A percentile compares a stretch with the other conserved stretches of the same genome.
phyloP scores from a whole-genome alignment of 371 early-diverging fungal species.

The Umbelopsis sp. region DNA sequence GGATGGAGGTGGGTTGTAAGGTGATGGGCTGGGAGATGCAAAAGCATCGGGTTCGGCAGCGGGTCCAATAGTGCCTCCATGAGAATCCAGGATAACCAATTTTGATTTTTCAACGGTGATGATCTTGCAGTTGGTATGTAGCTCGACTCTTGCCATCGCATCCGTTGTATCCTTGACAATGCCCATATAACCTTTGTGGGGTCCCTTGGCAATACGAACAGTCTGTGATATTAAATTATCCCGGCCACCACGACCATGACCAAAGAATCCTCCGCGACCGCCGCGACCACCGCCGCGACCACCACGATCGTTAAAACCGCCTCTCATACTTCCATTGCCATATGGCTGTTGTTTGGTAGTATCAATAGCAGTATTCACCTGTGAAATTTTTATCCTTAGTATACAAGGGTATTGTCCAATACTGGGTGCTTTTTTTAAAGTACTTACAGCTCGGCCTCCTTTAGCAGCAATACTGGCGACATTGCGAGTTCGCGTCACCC shows the following conservation, averaged over 20 bases:
- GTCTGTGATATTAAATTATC: conserved; percentile 89
- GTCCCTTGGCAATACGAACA: conserved; percentile 89
- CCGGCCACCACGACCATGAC: conserved; percentile 73
- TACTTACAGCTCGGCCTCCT: conserved; percentile 36
- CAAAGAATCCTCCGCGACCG: conserved; percentile 66
- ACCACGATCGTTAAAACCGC: conserved; percentile 41
- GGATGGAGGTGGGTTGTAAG: conserved; percentile 28
- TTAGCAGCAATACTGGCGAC: conserved; percentile 47
- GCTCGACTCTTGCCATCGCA: conserved; percentile 86
- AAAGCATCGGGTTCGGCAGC: conserved; percentile 42
- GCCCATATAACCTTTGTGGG: conserved; percentile 97
- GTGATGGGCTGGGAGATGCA: conserved; percentile 23
- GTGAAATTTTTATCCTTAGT: background rate
- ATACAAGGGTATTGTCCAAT: background rate
- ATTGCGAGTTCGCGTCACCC: conserved; percentile 66
- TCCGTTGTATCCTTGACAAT: conserved; percentile 91
- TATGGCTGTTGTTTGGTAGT: conserved; percentile 20
- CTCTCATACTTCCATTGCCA: conserved; percentile 21
- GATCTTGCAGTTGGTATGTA: conserved; percentile 88
- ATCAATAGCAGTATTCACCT: conserved; percentile 7
- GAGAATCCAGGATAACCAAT: conserved; percentile 60
- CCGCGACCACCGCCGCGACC: conserved; percentile 53
- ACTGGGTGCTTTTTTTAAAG: background rate
- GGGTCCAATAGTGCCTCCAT: conserved; percentile 44
- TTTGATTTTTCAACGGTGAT: conserved; percentile 80